Evolutionary conservation across 2,329 filamentous ascomycete genomes (phyloP).

Genomic region (Aureobasidium lini): DNA sequence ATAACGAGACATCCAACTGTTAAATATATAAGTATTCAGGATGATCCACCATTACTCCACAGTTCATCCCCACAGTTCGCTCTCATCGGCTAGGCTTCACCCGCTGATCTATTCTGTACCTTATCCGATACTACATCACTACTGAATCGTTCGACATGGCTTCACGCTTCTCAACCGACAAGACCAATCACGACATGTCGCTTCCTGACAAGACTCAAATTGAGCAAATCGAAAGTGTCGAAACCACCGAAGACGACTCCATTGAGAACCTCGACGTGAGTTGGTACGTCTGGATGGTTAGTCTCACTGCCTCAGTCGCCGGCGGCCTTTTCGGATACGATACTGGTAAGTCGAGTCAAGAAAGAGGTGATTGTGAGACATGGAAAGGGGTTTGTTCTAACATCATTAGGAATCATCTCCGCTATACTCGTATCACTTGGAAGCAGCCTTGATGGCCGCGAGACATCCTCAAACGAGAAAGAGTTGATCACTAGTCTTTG

Average conservation of each 20-base stretch:
- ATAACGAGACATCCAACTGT: background rate
- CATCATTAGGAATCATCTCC: constrained; percentile 23
- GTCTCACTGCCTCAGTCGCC: constrained; percentile 29
- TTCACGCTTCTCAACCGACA: background rate
- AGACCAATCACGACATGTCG: constrained; percentile 15
- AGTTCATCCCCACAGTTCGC: background rate
- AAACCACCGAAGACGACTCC: constrained; percentile 6
- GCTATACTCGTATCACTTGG: constrained; percentile 32
- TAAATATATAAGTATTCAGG: background rate
- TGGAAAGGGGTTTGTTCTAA: background rate
- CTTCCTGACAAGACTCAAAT: constrained; percentile 18
- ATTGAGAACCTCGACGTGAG: constrained; percentile 20
- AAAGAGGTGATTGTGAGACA: background rate
- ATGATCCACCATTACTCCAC: background rate
- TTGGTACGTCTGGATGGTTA: constrained; percentile 22
- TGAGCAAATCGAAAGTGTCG: constrained; percentile 17
- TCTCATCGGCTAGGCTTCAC: background rate
- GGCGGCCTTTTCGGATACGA: constrained; percentile 38
- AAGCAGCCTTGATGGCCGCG: constrained; percentile 25
- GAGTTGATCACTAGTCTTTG: constrained; percentile 34
- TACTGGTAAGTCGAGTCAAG: constrained; percentile 25
- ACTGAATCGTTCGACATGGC: background rate
- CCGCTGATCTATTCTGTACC: background rate
- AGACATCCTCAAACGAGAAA: constrained; percentile 28
- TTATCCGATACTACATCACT: background rate